These are phyloP conservation scores for Chrysosporium keratinophilum DNA, from an alignment of 2,329 filamentous ascomycete species.

Conservation along the genomic window DNA sequence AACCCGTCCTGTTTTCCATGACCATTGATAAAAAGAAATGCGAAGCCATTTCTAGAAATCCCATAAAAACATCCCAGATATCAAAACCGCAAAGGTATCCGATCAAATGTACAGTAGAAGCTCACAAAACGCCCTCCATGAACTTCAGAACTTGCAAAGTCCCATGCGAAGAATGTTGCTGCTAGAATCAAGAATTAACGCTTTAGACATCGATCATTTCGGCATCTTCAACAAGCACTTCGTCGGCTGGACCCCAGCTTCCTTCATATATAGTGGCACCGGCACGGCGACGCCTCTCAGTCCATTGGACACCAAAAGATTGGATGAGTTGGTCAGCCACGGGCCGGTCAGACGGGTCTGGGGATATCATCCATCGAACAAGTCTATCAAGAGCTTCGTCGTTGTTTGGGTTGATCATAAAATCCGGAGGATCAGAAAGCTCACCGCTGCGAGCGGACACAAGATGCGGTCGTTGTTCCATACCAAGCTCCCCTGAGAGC, in stretches of 20 bases:
- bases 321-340: slow-evolving; percentile 62
- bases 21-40: slow-evolving; percentile 6
- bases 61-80: slow-evolving; percentile 4
- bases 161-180: background rate
- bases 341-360: slow-evolving; percentile 62
- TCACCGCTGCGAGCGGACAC: slow-evolving; percentile 42
- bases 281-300: slow-evolving; percentile 62
- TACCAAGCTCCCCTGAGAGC: slow-evolving; percentile 5
- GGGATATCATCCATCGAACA: slow-evolving; percentile 78
- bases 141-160: background rate
- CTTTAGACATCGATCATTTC: slow-evolving; percentile 54
- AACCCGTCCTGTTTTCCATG: background rate
- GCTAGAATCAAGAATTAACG: background rate
- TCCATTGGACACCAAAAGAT: slow-evolving; percentile 68
- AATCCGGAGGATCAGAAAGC: slow-evolving; percentile 61
- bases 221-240: slow-evolving; percentile 47
- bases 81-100: slow-evolving; percentile 9
- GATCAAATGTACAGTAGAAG: slow-evolving; percentile 5
- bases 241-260: slow-evolving; percentile 75
- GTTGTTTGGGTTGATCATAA: slow-evolving; percentile 73
- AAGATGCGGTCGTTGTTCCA: background rate
- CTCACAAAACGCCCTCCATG: background rate
- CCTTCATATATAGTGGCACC: slow-evolving; percentile 95
- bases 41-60: slow-evolving; percentile 5
- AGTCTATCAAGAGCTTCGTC: slow-evolving; percentile 69